A percentile compares a stretch with the other conserved stretches of the same genome.
Conservation (phyloP, 1,139 yeast genomes). For the Cylindricascospora bacillispora region DNA sequence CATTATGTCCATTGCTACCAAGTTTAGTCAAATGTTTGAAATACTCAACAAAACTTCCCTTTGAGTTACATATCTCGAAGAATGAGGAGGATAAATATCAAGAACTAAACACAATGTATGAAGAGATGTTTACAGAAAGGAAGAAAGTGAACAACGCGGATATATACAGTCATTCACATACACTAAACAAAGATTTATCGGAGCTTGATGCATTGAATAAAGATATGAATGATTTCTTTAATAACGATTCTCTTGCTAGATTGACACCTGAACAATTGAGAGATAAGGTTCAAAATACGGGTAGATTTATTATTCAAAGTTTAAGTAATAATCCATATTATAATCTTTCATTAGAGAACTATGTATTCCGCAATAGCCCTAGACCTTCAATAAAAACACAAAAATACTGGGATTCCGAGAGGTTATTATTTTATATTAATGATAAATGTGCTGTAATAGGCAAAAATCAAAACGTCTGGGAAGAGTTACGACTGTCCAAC, state of each 20-base stretch:
- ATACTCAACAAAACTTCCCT: no score
- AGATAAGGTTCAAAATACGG: slow-evolving; percentile 9
- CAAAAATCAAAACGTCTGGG: slow-evolving; percentile 91
- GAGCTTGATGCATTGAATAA: slow-evolving; percentile 19
- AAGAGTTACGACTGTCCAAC: slow-evolving; percentile 61
- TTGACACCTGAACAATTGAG: slow-evolving; percentile 5
- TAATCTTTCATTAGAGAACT: slow-evolving; percentile 77
- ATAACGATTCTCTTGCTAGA: slow-evolving; percentile 3
- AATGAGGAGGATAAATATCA: slow-evolving; percentile 14
- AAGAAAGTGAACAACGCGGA: not conserved
- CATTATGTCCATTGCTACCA: no score
- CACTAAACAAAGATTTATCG: not conserved
- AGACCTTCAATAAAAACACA: slow-evolving; percentile 12
- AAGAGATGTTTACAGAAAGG: slow-evolving; percentile 15
- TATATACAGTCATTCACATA: not conserved
- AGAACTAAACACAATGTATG: slow-evolving; percentile 20
- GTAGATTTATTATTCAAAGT: slow-evolving; percentile 20
- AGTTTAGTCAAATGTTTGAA: no score
- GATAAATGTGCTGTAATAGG: slow-evolving; percentile 88
- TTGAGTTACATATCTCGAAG: no score
- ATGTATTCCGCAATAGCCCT: slow-evolving; percentile 56
- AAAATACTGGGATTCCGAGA: slow-evolving; percentile 26
- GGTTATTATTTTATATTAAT: slow-evolving; percentile 65
- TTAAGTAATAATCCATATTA: slow-evolving; percentile 46
- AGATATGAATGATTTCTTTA: slow-evolving; percentile 12